Base-by-base conservation (phyloP, 2,329 filamentous ascomycete genomes). In the Emergomyces pasteurianus region DNA sequence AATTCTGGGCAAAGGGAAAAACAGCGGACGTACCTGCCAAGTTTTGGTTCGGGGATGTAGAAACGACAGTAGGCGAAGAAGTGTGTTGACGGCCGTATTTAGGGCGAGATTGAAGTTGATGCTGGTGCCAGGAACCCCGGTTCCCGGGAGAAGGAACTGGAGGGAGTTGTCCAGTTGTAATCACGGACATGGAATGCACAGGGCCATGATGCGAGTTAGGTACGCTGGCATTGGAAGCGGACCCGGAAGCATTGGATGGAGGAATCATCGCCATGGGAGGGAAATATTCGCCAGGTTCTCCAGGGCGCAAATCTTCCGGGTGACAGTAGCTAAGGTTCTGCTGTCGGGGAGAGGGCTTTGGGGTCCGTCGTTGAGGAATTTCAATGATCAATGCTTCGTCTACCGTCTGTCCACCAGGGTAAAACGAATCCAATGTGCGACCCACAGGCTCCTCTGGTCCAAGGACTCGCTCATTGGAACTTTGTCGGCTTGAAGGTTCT, bases 341-440 rank as follows among this genome's bases (percentile, higher is more conserved):
- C 60, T 74, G 73, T 62, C 86, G 81, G 2, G 92, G 92, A 10
- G 91, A 96, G 12, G 89, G 86, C 66, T 87, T 88, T 1, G 92
- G 91, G 0, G 90, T 92, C 62, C 87, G 83, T 59, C 86, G 84
- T 42, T 80, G 77, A 18, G 91, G 90, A 23, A 95, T 85, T 68
- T 97, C 92, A 70, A 99, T 96, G 65, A 96, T 72, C 63, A 99
- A 81, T 8, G 94, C 94, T 70, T 99, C 94, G 59, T 92, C 87
- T 53, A 96, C 86, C 0, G 80, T 84, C 76, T 97, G 94, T 8
- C 92, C 92, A 52, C 88, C 89, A 1, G 92, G 89, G 70, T 86
- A 99, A 73, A 90, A 90, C 21, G 83, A 79, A 70, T 96, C 92
- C 56, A 99, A 77, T 0, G 88, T 88, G 60, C 85, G 80, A 58